These are phyloP conservation scores for Phialophora verrucosa DNA, from an alignment of 2,329 filamentous ascomycete genomes.

Conservation along the genomic window DNA sequence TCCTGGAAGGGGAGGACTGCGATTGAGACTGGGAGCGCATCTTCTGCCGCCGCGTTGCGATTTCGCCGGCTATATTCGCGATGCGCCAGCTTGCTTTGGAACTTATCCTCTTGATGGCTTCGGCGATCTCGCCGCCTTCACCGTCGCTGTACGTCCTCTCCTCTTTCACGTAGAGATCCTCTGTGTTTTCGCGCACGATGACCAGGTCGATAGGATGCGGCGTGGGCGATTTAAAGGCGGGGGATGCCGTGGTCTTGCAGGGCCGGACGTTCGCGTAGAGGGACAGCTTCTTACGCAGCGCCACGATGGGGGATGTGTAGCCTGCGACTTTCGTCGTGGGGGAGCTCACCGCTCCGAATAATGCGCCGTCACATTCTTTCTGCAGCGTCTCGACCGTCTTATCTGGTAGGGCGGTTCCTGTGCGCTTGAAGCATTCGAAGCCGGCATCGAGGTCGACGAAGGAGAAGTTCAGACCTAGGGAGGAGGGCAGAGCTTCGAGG, in stretches of 20 bases:
- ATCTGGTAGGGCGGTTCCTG: slow-evolving; percentile 85
- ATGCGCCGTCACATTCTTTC: slow-evolving; percentile 89
- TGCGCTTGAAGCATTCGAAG: slow-evolving; percentile 90
- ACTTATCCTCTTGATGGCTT: slow-evolving; percentile 97
- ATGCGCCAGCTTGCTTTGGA: slow-evolving; percentile 85
- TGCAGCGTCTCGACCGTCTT: slow-evolving; percentile 87
- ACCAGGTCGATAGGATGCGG: slow-evolving; percentile 85
- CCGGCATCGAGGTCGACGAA: slow-evolving; percentile 93
- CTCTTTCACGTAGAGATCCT: slow-evolving; percentile 97
- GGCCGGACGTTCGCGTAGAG: slow-evolving; percentile 97
- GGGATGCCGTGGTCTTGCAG: slow-evolving; percentile 76
- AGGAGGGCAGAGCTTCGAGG: slow-evolving; percentile 90
- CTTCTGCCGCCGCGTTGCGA: slow-evolving; percentile 83
- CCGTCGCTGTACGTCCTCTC: slow-evolving; percentile 81
- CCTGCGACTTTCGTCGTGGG: slow-evolving; percentile 88
- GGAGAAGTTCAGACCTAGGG: slow-evolving; percentile 89
- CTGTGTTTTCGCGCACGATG: slow-evolving; percentile 98
- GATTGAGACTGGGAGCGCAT: slow-evolving; percentile 60
- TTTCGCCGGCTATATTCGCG: slow-evolving; percentile 90
- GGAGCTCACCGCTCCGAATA: slow-evolving; percentile 95
- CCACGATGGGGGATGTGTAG: slow-evolving; percentile 96
- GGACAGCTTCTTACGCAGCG: slow-evolving; percentile 90
- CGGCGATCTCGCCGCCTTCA: slow-evolving; percentile 77
- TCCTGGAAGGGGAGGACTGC: slow-evolving; percentile 44
- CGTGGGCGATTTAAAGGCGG: slow-evolving; percentile 47